Conservation (phyloP, 768 basidiomycete genomes). For the Pisolithus tinctorius region DNA sequence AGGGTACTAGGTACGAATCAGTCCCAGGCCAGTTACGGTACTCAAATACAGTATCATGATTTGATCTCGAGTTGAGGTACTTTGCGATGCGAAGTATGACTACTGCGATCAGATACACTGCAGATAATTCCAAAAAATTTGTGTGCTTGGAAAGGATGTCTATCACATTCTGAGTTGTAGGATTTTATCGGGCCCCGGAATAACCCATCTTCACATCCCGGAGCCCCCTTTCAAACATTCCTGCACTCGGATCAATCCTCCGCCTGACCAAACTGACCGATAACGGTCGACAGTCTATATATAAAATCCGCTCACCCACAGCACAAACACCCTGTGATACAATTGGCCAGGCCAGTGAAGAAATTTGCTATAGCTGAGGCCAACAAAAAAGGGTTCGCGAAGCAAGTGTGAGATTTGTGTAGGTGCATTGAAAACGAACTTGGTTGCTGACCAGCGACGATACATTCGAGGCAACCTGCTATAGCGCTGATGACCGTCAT, state of each 20-base stretch:
- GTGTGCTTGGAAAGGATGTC: too few species aligned
- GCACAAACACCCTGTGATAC: constrained; percentile 38
- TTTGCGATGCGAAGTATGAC: too few species aligned
- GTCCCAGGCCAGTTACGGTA: too few species aligned
- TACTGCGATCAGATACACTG: too few species aligned
- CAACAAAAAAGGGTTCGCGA: neutral
- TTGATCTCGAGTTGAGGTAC: too few species aligned
- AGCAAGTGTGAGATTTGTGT: neutral
- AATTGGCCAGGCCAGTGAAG: constrained; percentile 35
- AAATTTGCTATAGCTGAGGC: constrained; percentile 35
- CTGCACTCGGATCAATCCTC: neutral
- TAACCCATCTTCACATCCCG: neutral
- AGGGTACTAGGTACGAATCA: too few species aligned
- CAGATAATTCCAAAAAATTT: too few species aligned
- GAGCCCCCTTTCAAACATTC: constrained; percentile 3
- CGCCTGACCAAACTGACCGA: neutral
- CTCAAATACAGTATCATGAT: too few species aligned
- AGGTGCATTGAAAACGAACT: neutral
- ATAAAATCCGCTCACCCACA: constrained; percentile 28
- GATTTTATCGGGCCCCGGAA: neutral
- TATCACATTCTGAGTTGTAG: too few species aligned
- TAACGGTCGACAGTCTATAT: neutral
- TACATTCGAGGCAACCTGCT: constrained; percentile 40
- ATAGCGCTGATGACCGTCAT: constrained; percentile 34
- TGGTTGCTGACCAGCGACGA: constrained; percentile 34